Percentiles rank a stretch among this genome's conserved stretches.
phyloP scores from a whole-genome alignment of 2,329 filamentous ascomycete species.

The Aspergillus brunneoviolaceus region DNA sequence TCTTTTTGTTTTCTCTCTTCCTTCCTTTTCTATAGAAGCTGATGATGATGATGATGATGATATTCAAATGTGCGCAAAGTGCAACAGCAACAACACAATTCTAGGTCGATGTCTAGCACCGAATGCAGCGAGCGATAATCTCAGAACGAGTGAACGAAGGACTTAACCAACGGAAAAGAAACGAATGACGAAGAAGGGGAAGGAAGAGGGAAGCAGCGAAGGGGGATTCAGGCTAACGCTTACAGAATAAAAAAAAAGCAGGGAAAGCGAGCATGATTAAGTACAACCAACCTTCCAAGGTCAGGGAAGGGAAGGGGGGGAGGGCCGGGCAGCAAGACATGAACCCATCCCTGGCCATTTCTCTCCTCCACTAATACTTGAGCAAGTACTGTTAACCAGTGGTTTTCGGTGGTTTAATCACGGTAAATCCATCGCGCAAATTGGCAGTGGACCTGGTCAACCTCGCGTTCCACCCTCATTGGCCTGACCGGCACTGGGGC shows the following conservation, averaged over 20 bases:
- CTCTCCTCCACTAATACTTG: neutral
- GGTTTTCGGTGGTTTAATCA: neutral
- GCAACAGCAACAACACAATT: constrained; percentile 2
- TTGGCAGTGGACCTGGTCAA: neutral
- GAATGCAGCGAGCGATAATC: constrained; percentile 15
- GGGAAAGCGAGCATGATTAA: neutral
- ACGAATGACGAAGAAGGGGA: constrained; percentile 24
- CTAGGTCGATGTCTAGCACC: constrained; percentile 20
- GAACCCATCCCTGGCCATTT: neutral
- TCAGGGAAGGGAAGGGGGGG: neutral
- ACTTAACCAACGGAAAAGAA: constrained; percentile 8
- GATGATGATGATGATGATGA: neutral
- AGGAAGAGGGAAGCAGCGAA: constrained; percentile 17
- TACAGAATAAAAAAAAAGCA: constrained; percentile 2
- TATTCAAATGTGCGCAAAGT: neutral
- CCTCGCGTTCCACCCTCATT: neutral
- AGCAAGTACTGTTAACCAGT: too few relatives aligned
- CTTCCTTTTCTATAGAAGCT: neutral
- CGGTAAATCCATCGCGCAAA: neutral
- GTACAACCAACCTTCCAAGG: neutral
- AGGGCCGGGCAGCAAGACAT: too few relatives aligned
- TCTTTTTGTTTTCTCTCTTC: neutral
- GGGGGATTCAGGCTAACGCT: neutral
- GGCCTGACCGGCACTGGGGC: neutral
- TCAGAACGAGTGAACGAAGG: constrained; percentile 17